Conservation (phyloP, 805 yeast genomes). For the Candida easanensis region DNA sequence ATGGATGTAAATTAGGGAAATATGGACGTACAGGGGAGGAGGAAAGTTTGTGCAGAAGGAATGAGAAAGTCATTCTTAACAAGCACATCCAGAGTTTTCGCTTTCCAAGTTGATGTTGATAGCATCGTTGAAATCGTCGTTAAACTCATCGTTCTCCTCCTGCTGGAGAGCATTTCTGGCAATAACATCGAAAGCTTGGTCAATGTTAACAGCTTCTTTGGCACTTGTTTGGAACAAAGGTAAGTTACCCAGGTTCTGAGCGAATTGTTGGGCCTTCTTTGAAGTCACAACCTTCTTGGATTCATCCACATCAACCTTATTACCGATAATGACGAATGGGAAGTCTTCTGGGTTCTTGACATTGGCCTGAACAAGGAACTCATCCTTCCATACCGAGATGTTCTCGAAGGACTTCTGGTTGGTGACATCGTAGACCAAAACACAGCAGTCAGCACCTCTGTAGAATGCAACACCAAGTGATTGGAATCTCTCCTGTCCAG, state of each 20-base stretch:
- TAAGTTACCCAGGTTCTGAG: slow-evolving; percentile 65
- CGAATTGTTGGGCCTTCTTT: slow-evolving; percentile 59
- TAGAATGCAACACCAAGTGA: slow-evolving; percentile 95
- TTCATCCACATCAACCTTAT: slow-evolving; percentile 93
- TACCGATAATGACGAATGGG: slow-evolving; percentile 94
- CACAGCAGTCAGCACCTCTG: slow-evolving; percentile 98
- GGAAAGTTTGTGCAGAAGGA: not conserved
- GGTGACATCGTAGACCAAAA: slow-evolving; percentile 91
- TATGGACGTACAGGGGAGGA: not conserved
- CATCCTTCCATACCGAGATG: slow-evolving; percentile 91
- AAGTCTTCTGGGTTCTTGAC: slow-evolving; percentile 91
- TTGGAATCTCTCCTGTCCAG: slow-evolving; percentile 98
- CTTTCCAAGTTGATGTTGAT: slow-evolving; percentile 91
- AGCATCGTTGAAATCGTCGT: slow-evolving; percentile 94
- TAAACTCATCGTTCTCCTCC: slow-evolving; percentile 86
- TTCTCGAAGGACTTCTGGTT: slow-evolving; percentile 91
- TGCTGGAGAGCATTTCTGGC: slow-evolving; percentile 95
- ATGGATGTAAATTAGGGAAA: not conserved
- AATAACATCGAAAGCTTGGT: slow-evolving; percentile 92
- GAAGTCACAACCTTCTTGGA: slow-evolving; percentile 68
- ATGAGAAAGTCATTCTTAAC: slow-evolving; percentile 11
- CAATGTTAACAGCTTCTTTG: slow-evolving; percentile 92
- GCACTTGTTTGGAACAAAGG: slow-evolving; percentile 98
- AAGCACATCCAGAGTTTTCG: slow-evolving; percentile 40
- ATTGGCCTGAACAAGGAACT: slow-evolving; percentile 89